Base-by-base conservation (phyloP, 2,329 filamentous ascomycete genomes). In the Botrytis galanthina region DNA sequence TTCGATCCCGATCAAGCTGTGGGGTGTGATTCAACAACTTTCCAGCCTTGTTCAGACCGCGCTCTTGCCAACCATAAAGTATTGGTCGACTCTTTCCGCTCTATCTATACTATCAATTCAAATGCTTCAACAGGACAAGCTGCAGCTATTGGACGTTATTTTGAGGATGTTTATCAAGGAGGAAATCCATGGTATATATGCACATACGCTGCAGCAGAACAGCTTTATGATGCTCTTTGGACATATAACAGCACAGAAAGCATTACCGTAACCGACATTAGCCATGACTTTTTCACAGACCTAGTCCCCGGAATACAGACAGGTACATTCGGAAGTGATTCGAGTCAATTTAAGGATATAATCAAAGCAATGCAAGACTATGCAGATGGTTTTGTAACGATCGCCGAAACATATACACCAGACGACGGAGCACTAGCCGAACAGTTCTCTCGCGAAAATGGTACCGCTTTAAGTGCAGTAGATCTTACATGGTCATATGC, bases 401-500 rank as follows among this genome's bases (percentile, higher is more conserved):
- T 87, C 20, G 84, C 86, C 0, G 78, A 84, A 73, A 82, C 84
- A 74, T 87, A 87, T 76, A 88, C 87, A 0, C 85, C 85, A 0
- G 76, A 84, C 0, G 87, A 89, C 75, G 92, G 92, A 22, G 85
- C 86, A 1, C 81, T 93, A 20, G 83, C 89, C 2, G 91, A 93
- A 83, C 91, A 94, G 80, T 93, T 87, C 78, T 84, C 87, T 78
- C 87, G 87, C 75, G 80, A 83, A 73, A 83, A 81, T 35, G 89
- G 87, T 48, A 77, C 78, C 0, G 88, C 88, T 1, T 81, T 90
- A 4, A 92, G 90, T 1, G 92, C 91, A 1, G 80, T 82, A 18
- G 89, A 93, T 75, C 83, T 93, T 29, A 93, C 91, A 4, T 93
- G 91, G 91, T 92, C 90, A 0, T 93, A 92, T 78, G 90, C 91